Evolutionary conservation across 1,284 basidiomycete genomes (phyloP).

Genomic region (Ustilago nuda): DNA sequence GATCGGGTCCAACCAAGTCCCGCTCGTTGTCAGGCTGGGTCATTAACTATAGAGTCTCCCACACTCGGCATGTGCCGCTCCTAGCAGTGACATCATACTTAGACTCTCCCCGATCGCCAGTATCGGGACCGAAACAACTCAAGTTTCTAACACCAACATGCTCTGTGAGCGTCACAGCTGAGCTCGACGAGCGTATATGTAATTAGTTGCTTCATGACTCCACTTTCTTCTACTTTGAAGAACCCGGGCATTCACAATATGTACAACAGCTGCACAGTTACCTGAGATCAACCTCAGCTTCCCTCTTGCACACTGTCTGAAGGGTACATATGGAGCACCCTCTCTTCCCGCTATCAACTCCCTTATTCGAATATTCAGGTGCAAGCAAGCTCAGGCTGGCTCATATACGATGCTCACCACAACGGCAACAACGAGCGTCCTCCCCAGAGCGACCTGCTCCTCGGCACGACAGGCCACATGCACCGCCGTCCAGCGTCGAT

Average conservation of each 20-base stretch:
- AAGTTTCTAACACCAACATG: no score
- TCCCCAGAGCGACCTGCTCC: constrained; percentile 6
- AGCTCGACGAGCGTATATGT: constrained; percentile 26
- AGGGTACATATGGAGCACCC: no score
- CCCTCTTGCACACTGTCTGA: neutral
- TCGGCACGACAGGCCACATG: neutral
- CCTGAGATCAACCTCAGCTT: neutral
- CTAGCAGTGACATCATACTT: no score
- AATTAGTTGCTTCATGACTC: constrained; percentile 4
- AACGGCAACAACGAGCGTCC: constrained; percentile 20
- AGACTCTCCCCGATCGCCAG: no score
- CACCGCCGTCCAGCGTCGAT: constrained; percentile 18
- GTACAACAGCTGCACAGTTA: neutral
- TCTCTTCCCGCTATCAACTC: neutral
- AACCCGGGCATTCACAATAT: neutral
- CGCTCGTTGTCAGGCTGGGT: no score
- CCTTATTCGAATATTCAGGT: neutral
- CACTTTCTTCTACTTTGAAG: constrained; percentile 28
- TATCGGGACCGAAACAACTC: no score
- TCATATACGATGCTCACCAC: constrained; percentile 36
- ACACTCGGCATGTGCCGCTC: no score
- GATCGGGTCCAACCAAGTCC: no score
- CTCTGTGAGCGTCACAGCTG: constrained; percentile 20
- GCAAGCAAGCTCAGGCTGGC: neutral
- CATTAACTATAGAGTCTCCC: no score